Percentiles rank a stretch among this genome's conserved stretches.
These are phyloP conservation scores for Coemansia brasiliensis DNA, from an alignment of 192 early-diverging fungal species.

Conservation along the genomic window DNA sequence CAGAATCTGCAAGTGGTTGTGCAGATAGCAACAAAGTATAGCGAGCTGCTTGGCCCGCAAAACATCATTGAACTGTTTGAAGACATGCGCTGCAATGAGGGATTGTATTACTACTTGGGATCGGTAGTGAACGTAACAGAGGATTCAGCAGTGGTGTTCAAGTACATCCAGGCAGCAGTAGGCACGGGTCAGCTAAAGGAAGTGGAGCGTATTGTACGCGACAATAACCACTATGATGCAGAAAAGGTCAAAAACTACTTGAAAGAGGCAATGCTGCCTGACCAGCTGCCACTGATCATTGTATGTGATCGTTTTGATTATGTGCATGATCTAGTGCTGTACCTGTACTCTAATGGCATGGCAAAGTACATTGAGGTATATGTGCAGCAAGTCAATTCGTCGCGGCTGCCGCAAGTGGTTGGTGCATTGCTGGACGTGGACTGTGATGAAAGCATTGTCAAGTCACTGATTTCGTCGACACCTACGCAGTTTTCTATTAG, in stretches of 20 bases:
- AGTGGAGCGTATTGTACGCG: slow-evolving; percentile 95
- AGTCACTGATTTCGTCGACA: slow-evolving; percentile 83
- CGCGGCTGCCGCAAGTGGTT: slow-evolving; percentile 90
- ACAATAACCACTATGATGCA: slow-evolving; percentile 94
- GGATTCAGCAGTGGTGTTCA: slow-evolving; percentile 94
- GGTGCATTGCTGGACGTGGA: slow-evolving; percentile 98
- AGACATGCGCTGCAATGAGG: slow-evolving; percentile 86
- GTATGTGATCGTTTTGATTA: slow-evolving; percentile 97
- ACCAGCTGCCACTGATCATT: slow-evolving; percentile 97
- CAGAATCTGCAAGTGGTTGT: slow-evolving; percentile 96
- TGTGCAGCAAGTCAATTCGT: slow-evolving; percentile 97
- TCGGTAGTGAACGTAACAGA: slow-evolving; percentile 94
- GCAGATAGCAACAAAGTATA: slow-evolving; percentile 96
- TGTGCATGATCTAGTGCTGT: slow-evolving; percentile 96
- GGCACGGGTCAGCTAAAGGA: slow-evolving; percentile 93
- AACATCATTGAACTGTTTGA: slow-evolving; percentile 93
- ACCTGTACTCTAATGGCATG: slow-evolving; percentile 90
- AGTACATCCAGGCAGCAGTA: slow-evolving; percentile 97
- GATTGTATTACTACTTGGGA: slow-evolving; percentile 95
- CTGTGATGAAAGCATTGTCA: slow-evolving; percentile 93
- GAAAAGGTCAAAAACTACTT: slow-evolving; percentile 99
- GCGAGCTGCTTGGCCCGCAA: slow-evolving; percentile 86
- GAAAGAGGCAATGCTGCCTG: slow-evolving; percentile 93
- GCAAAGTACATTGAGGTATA: slow-evolving; percentile 98
- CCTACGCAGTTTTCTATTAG: slow-evolving; percentile 81